phyloP scores from a whole-genome alignment of 495 filamentous ascomycete genomes.

The Chlorociboria aeruginascens region DNA sequence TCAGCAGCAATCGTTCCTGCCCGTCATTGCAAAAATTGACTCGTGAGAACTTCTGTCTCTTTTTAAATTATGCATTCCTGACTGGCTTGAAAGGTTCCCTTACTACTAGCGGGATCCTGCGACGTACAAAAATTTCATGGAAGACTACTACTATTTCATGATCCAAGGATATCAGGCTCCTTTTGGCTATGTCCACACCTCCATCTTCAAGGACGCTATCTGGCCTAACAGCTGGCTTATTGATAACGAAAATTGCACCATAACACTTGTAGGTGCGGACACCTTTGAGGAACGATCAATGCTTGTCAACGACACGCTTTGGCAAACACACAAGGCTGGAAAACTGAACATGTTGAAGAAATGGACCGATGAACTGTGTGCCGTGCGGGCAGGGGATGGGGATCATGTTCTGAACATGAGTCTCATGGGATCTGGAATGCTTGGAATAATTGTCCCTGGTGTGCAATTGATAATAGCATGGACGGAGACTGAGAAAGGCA shows the following conservation, averaged over 20 bases:
- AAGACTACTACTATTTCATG: slow-evolving; percentile 19
- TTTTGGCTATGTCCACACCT: slow-evolving; percentile 9
- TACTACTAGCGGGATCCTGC: too few relatives aligned
- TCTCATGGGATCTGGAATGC: too few relatives aligned
- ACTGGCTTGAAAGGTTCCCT: too few relatives aligned
- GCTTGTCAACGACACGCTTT: slow-evolving; percentile 3
- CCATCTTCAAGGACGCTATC: slow-evolving; percentile 4
- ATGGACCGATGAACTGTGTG: slow-evolving; percentile 1
- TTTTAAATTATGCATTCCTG: too few relatives aligned
- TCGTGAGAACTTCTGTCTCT: too few relatives aligned
- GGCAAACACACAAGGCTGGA: slow-evolving; percentile 1
- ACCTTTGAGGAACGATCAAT: slow-evolving; percentile 3
- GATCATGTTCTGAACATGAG: too few relatives aligned
- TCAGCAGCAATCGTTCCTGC: too few relatives aligned
- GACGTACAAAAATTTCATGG: too few relatives aligned
- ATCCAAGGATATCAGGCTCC: slow-evolving; percentile 10
- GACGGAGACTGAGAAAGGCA: too few relatives aligned
- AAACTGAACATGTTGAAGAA: slow-evolving; percentile 5
- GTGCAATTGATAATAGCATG: too few relatives aligned
- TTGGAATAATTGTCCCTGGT: too few relatives aligned
- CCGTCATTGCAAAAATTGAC: too few relatives aligned
- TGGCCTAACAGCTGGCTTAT: slow-evolving; percentile 3
- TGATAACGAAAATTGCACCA: slow-evolving; percentile 1
- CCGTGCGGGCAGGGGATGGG: slow-evolving; percentile 2
- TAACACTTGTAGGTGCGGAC: not conserved